phyloP scores from a whole-genome alignment of 345 rosid genomes.

The Reutealis trisperma region DNA sequence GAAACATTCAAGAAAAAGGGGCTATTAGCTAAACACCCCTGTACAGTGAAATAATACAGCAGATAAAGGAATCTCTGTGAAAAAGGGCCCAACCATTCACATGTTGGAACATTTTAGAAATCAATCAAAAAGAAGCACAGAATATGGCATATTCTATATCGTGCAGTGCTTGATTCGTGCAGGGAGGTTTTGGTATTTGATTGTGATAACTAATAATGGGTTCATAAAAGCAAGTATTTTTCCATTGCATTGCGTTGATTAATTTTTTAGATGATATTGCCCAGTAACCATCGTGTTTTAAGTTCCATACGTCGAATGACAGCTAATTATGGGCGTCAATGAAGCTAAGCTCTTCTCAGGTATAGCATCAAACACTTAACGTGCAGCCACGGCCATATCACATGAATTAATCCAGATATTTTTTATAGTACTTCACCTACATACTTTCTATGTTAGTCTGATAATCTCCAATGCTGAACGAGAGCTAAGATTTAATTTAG shows the following conservation, averaged over 20 bases:
- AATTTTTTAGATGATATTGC: not conserved
- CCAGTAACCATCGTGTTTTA: not conserved
- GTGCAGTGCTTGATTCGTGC: too few species aligned
- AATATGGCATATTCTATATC: too few species aligned
- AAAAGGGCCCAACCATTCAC: not conserved
- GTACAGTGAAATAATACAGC: conserved; percentile 2
- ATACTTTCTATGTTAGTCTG: too few species aligned
- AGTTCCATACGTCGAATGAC: too few species aligned
- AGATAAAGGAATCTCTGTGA: not conserved
- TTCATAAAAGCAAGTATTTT: not conserved
- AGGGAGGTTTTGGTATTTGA: too few species aligned
- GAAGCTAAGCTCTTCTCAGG: not conserved
- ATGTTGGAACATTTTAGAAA: not conserved
- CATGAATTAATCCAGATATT: too few species aligned
- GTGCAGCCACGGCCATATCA: not conserved
- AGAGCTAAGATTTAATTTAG: too few species aligned
- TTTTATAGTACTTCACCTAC: too few species aligned
- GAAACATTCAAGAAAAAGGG: not conserved
- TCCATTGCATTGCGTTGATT: not conserved
- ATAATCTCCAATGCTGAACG: too few species aligned
- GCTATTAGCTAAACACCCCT: not conserved
- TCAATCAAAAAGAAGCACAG: not conserved
- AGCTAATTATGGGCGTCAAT: not conserved
- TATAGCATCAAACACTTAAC: not conserved
- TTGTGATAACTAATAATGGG: not conserved